Base-by-base conservation (phyloP, 2,329 filamentous ascomycete species). In the Cladorrhinum sp. region DNA sequence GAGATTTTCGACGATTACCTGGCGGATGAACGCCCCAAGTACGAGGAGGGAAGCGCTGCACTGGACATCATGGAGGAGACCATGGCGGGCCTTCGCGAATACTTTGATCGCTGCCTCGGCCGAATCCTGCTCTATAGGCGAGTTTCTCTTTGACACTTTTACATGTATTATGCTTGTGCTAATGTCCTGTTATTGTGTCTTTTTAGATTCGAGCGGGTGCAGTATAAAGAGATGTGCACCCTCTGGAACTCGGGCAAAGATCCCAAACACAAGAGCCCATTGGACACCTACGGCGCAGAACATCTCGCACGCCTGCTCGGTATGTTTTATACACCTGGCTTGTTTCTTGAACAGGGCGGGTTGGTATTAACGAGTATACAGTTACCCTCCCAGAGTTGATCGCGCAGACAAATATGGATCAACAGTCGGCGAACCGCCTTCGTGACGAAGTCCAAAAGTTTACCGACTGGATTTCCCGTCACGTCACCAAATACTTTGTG, bases 361-460 rank as follows among this genome's bases (percentile, higher is more conserved):
- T 59, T 63, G 55, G 50, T 39, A 39, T 50, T 33, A 21, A 53
- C 2, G 1, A 18, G 24, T 42, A 24, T 60, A 6, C 68, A 96
- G 94, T 96, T 2, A 89, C 90, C 1, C 86, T 98, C 68, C 94
- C 95, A 0, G 95, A 99, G 72, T 86, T 98, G 46, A 87, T 98
- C 64, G 93, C 93, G 3, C 95, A 99, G 74, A 99, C 95, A 57
- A 98, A 98, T 76, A 96, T 99, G 92, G 95, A 98, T 71, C 82
- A 89, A 57, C 92, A 96, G 73, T 93, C 92, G 2, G 91, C 96
- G 48, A 90, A 88, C 64, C 89, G 92, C 52, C 85, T 98, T 24
- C 88, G 92, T 12, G 92, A 97, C 70, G 95, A 99, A 73, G 82
- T 99, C 16, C 83, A 86, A 67, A 94, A 92, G 75, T 88, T 99